Evolutionary conservation across 2,329 filamentous ascomycete species (phyloP).

Genomic region (Helminthosporium solani): DNA sequence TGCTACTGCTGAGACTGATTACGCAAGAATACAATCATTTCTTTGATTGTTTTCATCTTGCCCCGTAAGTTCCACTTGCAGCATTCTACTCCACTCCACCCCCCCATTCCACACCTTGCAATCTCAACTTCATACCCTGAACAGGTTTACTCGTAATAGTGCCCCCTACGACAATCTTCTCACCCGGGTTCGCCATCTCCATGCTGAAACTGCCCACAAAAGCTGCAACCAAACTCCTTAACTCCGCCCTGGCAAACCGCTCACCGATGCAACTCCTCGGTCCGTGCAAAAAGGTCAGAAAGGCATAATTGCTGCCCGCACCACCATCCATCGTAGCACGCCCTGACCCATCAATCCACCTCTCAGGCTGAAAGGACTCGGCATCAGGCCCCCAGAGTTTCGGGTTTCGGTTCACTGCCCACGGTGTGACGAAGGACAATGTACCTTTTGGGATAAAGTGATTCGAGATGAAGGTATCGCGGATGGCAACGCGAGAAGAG

Average conservation of each 20-base stretch:
- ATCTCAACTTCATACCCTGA: conserved; percentile 40
- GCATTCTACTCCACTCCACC: neutral
- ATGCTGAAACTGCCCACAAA: conserved; percentile 38
- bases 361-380: conserved; percentile 46
- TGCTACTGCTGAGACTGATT: no score
- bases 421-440: conserved; percentile 41
- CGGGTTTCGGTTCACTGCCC: conserved; percentile 47
- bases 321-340: conserved; percentile 45
- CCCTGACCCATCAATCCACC: conserved; percentile 47
- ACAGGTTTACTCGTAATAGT: conserved; percentile 43
- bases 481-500: conserved; percentile 31
- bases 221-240: conserved; percentile 39
- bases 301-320: conserved; percentile 42
- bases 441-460: conserved; percentile 44
- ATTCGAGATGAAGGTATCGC: conserved; percentile 35
- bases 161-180: conserved; percentile 33
- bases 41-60: no score
- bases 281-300: conserved; percentile 48
- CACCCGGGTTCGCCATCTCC: conserved; percentile 33
- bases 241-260: conserved; percentile 40
- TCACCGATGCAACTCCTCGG: conserved; percentile 44
- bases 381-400: conserved; percentile 46
- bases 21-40: no score
- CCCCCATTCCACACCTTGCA: conserved; percentile 27
- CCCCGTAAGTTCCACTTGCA: no score